Percentiles rank a stretch among this genome's conserved stretches.
Evolutionary conservation across 306 rosid species (phyloP).

Genomic region (Sphenostylis stenocarpa): DNA sequence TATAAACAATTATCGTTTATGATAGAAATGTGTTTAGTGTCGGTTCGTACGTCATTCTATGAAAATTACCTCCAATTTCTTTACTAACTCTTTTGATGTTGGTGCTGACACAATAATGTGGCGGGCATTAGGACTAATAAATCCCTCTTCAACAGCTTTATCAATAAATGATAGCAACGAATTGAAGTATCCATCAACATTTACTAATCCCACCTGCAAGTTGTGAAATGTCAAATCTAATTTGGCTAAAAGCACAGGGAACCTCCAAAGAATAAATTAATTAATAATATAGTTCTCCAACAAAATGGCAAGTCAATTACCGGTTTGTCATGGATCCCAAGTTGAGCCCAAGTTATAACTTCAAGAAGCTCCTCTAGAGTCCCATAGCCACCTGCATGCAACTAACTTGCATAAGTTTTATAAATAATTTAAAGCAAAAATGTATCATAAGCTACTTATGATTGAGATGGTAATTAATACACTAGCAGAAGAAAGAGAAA

Average conservation of each 20-base stretch:
- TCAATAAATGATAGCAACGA: constrained; percentile 84
- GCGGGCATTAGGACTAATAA: constrained; percentile 88
- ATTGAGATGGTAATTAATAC: constrained; percentile 4
- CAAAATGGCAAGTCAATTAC: constrained; percentile 43
- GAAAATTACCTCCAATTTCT: constrained; percentile 83
- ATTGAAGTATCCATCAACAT: constrained; percentile 96
- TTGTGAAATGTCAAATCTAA: constrained; percentile 24
- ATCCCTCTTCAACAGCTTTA: constrained; percentile 97
- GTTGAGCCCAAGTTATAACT: constrained; percentile 99
- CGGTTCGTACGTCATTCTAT: neutral
- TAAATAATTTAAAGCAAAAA: neutral
- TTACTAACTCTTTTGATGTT: constrained; percentile 83
- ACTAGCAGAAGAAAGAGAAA: neutral
- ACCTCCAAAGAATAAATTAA: neutral
- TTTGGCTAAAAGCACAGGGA: neutral
- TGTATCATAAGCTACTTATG: neutral
- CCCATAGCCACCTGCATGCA: constrained; percentile 94
- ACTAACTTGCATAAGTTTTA: constrained; percentile 26
- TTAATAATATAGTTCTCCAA: neutral
- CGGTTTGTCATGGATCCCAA: constrained; percentile 98
- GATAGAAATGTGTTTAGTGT: neutral
- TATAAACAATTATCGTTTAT: neutral
- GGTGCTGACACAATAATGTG: constrained; percentile 92
- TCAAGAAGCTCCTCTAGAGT: constrained; percentile 97
- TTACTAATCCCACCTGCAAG: constrained; percentile 85